Conservation (phyloP, 805 yeast species). For the Yamadazyma laniorum region DNA sequence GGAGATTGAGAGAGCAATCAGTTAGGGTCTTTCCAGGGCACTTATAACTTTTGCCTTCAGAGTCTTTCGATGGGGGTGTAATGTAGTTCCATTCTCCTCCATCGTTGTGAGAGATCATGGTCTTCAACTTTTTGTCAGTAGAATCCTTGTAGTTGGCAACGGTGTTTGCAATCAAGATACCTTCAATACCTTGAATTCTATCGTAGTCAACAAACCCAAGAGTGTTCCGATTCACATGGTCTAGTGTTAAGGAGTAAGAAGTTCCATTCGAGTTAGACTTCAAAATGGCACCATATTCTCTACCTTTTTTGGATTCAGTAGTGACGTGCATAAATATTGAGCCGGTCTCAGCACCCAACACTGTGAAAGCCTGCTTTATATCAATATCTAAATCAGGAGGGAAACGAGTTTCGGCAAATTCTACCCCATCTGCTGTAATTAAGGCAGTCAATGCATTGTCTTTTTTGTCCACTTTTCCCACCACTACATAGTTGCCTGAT, state of each 20-base stretch:
- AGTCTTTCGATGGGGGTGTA: slow-evolving; percentile 65
- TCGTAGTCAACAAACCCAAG: slow-evolving; percentile 88
- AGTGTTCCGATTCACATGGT: slow-evolving; percentile 69
- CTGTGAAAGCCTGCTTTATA: slow-evolving; percentile 57
- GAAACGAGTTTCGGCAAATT: slow-evolving; percentile 75
- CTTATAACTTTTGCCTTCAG: slow-evolving; percentile 52
- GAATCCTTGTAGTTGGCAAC: slow-evolving; percentile 50
- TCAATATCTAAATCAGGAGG: slow-evolving; percentile 63
- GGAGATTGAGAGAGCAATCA: slow-evolving; percentile 78
- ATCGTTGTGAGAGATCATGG: slow-evolving; percentile 82
- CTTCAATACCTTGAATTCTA: slow-evolving; percentile 78
- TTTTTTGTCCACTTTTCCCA: slow-evolving; percentile 50
- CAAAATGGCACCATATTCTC: slow-evolving; percentile 74
- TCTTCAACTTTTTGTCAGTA: slow-evolving; percentile 54
- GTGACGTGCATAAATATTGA: slow-evolving; percentile 84
- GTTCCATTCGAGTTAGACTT: slow-evolving; percentile 94
- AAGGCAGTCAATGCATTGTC: slow-evolving; percentile 56
- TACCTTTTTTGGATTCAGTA: slow-evolving; percentile 46
- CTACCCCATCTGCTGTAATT: slow-evolving; percentile 75
- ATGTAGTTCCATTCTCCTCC: slow-evolving; percentile 84
- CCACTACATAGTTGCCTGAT: slow-evolving; percentile 68
- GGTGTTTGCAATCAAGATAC: slow-evolving; percentile 71
- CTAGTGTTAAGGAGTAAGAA: slow-evolving; percentile 65
- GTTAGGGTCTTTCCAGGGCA: slow-evolving; percentile 53
- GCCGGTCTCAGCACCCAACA: slow-evolving; percentile 68